phyloP scores from a whole-genome alignment of 768 basidiomycete species.

The Leccinum uliginosum region DNA sequence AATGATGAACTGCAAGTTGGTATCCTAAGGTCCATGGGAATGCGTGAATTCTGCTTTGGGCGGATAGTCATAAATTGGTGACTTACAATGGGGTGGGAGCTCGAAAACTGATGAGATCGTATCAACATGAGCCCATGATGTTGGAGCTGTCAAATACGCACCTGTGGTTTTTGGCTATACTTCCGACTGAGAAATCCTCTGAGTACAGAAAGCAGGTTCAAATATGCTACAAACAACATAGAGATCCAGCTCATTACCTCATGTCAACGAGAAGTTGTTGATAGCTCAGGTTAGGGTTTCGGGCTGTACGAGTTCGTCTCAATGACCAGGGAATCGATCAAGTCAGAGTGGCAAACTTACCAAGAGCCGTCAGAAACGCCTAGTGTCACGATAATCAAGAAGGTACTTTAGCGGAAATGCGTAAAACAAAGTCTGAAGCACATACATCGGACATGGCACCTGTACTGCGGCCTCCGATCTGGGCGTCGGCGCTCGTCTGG shows the following conservation, averaged over 20 bases:
- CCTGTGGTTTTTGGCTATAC: conserved; percentile 58
- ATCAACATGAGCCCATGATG: conserved; percentile 7
- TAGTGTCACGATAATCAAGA: conserved; percentile 11
- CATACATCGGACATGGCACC: conserved; percentile 80
- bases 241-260: conserved; percentile 32
- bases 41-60: background rate
- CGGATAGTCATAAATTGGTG: background rate
- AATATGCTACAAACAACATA: background rate
- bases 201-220: background rate
- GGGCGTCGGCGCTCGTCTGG: conserved; percentile 78
- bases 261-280: conserved; percentile 43
- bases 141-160: conserved; percentile 5
- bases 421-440: conserved; percentile 3
- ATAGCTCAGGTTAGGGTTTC: conserved; percentile 49
- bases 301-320: conserved; percentile 25
- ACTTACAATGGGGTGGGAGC: conserved; percentile 41
- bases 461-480: conserved; percentile 59
- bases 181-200: conserved; percentile 41
- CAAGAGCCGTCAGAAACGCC: conserved; percentile 57
- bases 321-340: background rate
- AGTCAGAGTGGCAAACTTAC: conserved; percentile 29
- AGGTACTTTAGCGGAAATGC: background rate
- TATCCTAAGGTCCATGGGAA: conserved; percentile 19
- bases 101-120: conserved; percentile 32
- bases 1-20: conserved; percentile 27